These are phyloP conservation scores for Magnusiomyces fungicola DNA, from an alignment of 1,139 yeast genomes.

Conservation along the genomic window DNA sequence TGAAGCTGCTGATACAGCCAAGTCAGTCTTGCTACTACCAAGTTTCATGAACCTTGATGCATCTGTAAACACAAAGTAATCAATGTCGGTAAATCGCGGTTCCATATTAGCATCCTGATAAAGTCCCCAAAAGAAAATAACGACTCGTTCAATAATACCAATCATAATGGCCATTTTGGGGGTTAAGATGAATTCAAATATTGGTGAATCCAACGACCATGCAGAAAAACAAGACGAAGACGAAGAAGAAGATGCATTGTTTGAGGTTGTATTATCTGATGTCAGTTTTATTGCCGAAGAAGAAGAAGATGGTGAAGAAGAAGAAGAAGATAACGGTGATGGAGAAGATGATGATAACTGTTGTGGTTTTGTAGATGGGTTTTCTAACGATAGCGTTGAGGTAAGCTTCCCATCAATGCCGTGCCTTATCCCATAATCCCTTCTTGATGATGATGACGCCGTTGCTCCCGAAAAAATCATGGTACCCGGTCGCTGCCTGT, in stretches of 20 bases:
- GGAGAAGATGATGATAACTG: neutral
- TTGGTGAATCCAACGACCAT: no score
- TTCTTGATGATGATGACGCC: no score
- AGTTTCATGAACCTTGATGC: constrained; percentile 64
- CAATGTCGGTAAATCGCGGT: constrained; percentile 87
- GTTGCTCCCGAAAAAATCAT: no score
- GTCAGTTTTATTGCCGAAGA: no score
- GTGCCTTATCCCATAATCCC: no score
- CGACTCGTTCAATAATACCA: constrained; percentile 43
- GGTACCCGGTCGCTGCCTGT: no score
- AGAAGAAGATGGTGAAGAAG: neutral
- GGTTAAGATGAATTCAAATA: neutral
- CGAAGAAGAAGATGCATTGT: no score
- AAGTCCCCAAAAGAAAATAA: constrained; percentile 71
- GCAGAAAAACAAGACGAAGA: no score
- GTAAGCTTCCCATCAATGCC: no score
- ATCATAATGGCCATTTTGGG: constrained; percentile 12
- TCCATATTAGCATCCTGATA: constrained; percentile 79
- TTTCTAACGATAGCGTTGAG: no score
- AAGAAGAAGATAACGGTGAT: neutral
- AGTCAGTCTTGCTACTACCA: no score
- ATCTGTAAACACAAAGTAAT: constrained; percentile 87
- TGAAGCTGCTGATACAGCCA: neutral
- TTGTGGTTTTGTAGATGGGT: neutral
- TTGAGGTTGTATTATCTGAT: no score